Conservation (phyloP, 164 flowering plant species). For the Umbilicus rupestris region DNA sequence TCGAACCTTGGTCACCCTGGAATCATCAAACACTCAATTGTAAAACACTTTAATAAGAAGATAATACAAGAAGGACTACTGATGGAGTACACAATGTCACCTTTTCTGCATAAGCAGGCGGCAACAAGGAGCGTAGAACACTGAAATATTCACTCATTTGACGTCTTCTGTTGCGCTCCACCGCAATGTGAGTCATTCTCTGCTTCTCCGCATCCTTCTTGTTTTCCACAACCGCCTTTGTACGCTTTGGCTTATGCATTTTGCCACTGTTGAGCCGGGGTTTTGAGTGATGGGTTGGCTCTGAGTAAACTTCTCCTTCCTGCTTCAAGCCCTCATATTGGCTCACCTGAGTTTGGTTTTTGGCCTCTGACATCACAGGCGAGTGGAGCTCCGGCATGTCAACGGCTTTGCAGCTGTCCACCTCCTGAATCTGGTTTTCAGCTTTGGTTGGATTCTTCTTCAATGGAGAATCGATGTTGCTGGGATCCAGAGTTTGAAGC, state of each 20-base stretch:
- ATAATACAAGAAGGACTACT: too few species aligned
- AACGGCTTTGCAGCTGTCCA: conserved; percentile 44
- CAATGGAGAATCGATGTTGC: conserved; percentile 4
- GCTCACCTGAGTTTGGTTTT: not conserved
- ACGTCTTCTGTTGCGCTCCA: conserved; percentile 55
- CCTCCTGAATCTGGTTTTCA: conserved; percentile 21
- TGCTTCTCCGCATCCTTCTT: conserved; percentile 55
- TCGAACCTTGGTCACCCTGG: conserved; percentile 48
- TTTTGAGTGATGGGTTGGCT: not conserved
- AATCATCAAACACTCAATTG: not conserved
- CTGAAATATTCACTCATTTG: conserved; percentile 65
- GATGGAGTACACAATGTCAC: conserved; percentile 20
- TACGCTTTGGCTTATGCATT: not conserved
- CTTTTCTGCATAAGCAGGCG: conserved; percentile 42
- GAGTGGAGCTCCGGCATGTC: conserved; percentile 26
- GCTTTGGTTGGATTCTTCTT: conserved; percentile 10
- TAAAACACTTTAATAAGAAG: not conserved
- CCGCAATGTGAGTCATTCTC: conserved; percentile 72
- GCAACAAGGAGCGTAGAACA: conserved; percentile 52
- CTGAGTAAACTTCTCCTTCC: not conserved
- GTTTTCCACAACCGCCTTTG: conserved; percentile 24
- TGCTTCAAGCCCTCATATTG: not conserved
- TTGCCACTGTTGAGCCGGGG: not conserved
- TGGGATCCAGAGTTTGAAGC: conserved; percentile 32
- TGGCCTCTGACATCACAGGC: conserved; percentile 14